Evolutionary conservation across 257 asterid species (phyloP).

Genomic region (Nicotiana knightiana): DNA sequence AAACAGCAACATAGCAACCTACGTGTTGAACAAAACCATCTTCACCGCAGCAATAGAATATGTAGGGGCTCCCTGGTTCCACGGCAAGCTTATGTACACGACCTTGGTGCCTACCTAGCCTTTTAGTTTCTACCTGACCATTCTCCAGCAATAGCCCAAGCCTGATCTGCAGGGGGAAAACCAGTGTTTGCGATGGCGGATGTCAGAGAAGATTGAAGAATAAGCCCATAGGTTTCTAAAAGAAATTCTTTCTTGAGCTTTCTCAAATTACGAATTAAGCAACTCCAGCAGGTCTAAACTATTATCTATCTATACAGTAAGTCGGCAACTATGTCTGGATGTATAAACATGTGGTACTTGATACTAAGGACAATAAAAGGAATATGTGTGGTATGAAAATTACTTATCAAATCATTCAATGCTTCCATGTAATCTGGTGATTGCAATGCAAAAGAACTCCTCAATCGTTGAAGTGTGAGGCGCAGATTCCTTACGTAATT

Average conservation of each 20-base stretch:
- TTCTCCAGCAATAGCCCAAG: slow-evolving; percentile 51
- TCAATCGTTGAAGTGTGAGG: background rate
- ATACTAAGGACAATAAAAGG: too few relatives aligned
- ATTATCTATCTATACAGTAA: too few relatives aligned
- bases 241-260: background rate
- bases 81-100: slow-evolving; percentile 78
- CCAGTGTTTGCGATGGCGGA: background rate
- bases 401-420: background rate
- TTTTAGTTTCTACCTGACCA: slow-evolving; percentile 61
- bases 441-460: background rate
- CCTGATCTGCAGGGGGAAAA: slow-evolving; percentile 50
- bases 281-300: too few relatives aligned
- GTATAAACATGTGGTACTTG: too few relatives aligned
- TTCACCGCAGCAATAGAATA: slow-evolving; percentile 78
- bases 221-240: too few relatives aligned
- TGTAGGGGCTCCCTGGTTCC: slow-evolving; percentile 73
- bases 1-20: slow-evolving; percentile 18
- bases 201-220: background rate
- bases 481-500: background rate
- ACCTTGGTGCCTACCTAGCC: slow-evolving; percentile 60
- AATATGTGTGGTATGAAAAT: background rate
- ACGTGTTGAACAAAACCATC: slow-evolving; percentile 78
- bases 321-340: too few relatives aligned
- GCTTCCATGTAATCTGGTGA: background rate
- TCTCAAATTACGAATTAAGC: background rate